Evolutionary conservation across 495 filamentous ascomycete genomes (phyloP).

Genomic region (Penicillium angulare): DNA sequence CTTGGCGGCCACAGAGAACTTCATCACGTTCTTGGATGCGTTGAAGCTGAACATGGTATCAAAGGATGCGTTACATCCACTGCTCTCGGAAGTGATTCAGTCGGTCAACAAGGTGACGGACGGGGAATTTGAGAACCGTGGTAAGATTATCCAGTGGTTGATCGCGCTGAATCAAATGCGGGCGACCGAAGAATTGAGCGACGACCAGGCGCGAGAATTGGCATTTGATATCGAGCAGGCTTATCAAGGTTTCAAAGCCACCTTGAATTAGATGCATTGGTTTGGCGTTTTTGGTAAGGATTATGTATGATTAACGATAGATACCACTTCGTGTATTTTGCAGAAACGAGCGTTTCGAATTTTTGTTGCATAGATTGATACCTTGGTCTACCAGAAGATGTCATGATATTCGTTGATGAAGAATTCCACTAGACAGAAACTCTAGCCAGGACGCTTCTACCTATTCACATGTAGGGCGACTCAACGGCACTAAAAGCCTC

Average conservation of each 20-base stretch:
- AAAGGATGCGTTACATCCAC: constrained; percentile 92
- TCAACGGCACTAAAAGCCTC: too few relatives aligned
- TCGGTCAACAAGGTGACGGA: constrained; percentile 95
- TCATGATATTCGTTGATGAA: background rate
- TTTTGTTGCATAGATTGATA: background rate
- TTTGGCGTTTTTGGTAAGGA: constrained; percentile 11
- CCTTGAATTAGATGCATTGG: constrained; percentile 45
- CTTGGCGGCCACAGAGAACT: constrained; percentile 87
- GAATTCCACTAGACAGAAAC: background rate
- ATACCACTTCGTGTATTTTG: constrained; percentile 10
- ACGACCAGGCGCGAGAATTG: constrained; percentile 84
- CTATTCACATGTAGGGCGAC: too few relatives aligned
- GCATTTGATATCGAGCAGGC: constrained; percentile 86
- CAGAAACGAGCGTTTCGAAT: too few relatives aligned
- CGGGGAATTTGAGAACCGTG: constrained; percentile 86
- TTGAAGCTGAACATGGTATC: constrained; percentile 83
- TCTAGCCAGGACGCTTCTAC: too few relatives aligned
- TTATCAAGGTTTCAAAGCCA: constrained; percentile 86
- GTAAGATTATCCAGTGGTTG: constrained; percentile 97
- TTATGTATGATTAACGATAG: constrained; percentile 12
- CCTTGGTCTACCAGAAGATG: background rate
- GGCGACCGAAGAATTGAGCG: constrained; percentile 83
- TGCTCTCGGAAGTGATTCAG: constrained; percentile 92
- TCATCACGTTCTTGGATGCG: constrained; percentile 97
- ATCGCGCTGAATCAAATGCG: constrained; percentile 97